Conservation (phyloP, 192 early-diverging fungal species). For the Mortierella hygrophila region DNA sequence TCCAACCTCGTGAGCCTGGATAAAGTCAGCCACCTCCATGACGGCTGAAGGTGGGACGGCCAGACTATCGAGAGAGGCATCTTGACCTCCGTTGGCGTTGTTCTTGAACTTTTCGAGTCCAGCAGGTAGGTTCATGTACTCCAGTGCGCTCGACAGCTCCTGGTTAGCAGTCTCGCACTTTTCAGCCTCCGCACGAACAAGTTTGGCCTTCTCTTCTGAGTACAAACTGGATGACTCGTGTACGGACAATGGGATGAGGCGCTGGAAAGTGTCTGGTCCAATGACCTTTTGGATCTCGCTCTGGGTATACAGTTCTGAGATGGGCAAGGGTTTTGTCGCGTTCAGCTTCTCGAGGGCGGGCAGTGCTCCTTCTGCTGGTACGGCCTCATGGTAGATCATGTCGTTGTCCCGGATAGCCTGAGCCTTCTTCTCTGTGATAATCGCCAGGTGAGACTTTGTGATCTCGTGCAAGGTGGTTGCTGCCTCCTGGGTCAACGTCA, state of each 20-base stretch:
- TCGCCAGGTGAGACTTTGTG: conserved; percentile 72
- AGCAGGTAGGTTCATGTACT: conserved; percentile 88
- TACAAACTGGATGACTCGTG: conserved; percentile 95
- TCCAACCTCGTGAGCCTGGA: conserved; percentile 68
- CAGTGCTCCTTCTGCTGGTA: conserved; percentile 84
- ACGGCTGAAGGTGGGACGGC: conserved; percentile 71
- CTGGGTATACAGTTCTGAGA: conserved; percentile 78
- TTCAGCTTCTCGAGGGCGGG: conserved; percentile 87
- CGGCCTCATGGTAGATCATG: conserved; percentile 91
- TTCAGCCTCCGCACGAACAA: conserved; percentile 86
- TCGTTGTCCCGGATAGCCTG: conserved; percentile 92
- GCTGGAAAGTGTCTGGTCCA: conserved; percentile 89
- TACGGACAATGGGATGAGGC: conserved; percentile 92
- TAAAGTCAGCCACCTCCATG: conserved; percentile 69
- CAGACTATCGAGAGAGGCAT: conserved; percentile 62
- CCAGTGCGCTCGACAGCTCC: conserved; percentile 85
- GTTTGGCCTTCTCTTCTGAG: conserved; percentile 96
- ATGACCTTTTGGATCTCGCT: conserved; percentile 89
- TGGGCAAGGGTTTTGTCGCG: conserved; percentile 84
- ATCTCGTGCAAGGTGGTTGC: conserved; percentile 81
- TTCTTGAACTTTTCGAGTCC: conserved; percentile 85
- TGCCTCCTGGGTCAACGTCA: conserved; percentile 72
- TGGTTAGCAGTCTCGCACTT: conserved; percentile 84
- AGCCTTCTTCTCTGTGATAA: conserved; percentile 78
- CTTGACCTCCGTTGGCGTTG: conserved; percentile 53